phyloP scores from a whole-genome alignment of 2,329 filamentous ascomycete genomes.

The Bipolaris victoriae region DNA sequence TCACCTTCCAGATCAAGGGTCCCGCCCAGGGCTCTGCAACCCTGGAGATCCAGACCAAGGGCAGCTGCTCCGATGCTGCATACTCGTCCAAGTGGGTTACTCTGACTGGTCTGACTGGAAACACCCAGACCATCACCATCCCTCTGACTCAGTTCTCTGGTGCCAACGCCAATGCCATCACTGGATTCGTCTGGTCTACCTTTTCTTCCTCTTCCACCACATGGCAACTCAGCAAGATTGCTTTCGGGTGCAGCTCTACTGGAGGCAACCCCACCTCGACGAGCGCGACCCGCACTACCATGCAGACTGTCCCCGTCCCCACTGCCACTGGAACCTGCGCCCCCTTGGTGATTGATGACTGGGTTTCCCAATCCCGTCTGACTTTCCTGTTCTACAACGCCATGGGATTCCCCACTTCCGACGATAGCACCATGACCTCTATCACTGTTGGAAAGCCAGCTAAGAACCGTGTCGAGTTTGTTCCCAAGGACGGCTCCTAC shows the following conservation, averaged over 20 bases:
- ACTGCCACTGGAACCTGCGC: conserved; percentile 48
- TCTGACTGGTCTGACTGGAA: conserved; percentile 57
- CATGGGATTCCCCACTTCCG: conserved; percentile 61
- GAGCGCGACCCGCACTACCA: conserved; percentile 4
- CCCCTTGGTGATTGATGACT: conserved; percentile 63
- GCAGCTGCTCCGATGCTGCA: conserved; percentile 51
- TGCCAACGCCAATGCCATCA: conserved; percentile 58
- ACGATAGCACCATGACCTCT: conserved; percentile 64
- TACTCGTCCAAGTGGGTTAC: conserved; percentile 55
- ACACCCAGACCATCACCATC: conserved; percentile 58
- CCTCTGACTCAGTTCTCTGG: conserved; percentile 58
- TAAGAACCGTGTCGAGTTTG: conserved; percentile 59
- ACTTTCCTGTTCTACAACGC: conserved; percentile 68
- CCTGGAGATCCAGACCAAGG: conserved; percentile 57
- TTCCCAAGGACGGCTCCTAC: conserved; percentile 59
- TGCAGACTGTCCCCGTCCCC: conserved; percentile 8
- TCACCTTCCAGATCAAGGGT: conserved; percentile 58
- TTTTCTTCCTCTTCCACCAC: conserved; percentile 49
- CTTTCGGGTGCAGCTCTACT: conserved; percentile 51
- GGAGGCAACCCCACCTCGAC: conserved; percentile 5
- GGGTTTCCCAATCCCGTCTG: conserved; percentile 65
- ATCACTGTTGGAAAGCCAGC: conserved; percentile 58
- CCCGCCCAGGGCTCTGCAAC: conserved; percentile 51
- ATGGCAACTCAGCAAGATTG: conserved; percentile 59
- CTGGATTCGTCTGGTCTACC: conserved; percentile 53